Evolutionary conservation across 371 early-diverging fungal genomes (phyloP), one percentile per base, ranked within the genome.

Genomic region (Sporodiniella umbellata): DNA sequence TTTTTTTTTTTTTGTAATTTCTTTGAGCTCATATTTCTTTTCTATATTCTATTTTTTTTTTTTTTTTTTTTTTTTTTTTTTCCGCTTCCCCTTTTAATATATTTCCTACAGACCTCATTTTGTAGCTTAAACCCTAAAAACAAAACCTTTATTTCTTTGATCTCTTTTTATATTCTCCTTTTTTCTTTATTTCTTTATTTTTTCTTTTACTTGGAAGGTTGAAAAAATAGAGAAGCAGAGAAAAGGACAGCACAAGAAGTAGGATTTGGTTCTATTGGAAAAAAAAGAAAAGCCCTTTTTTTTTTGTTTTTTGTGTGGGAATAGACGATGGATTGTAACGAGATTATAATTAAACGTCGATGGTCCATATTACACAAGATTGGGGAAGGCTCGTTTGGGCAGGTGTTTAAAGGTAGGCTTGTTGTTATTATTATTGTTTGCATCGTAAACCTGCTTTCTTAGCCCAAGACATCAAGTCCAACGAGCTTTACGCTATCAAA

Each of bases 311-410:
- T n/a, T n/a, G n/a, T n/a, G n/a, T n/a, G n/a, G n/a, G n/a, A n/a
- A n/a, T n/a, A n/a, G n/a, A 48, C 1, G 15, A 56, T 56, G 57
- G 42, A 46, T 33, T 6, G 22, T 19, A 53, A 53, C 25, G 69
- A 77, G 51, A 68, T 79, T 39, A 64, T 82, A 60, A 70, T 82
- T 28, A 76, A 70, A 23, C 76, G 70, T 17, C 77, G 78, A 56
- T 82, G 80, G 75, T 58, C 75, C 42, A 76, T 82, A 19, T 51
- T 79, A 48, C 68, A 76, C 45, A 77, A 74, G 58, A 82, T 82
- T 53, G 83, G 83, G 12, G 74, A 80, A 60, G 83, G 83, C 7
- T 80, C 79, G 14, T 82, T 82, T 64, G 83, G 83, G 8, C 79
- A 82, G 60, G 83, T 82, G 30, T 82, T 80, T 53, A 73, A 78